These are phyloP conservation scores for Acrodontium crateriforme DNA, from an alignment of 2,329 filamentous ascomycete species.

Conservation along the genomic window DNA sequence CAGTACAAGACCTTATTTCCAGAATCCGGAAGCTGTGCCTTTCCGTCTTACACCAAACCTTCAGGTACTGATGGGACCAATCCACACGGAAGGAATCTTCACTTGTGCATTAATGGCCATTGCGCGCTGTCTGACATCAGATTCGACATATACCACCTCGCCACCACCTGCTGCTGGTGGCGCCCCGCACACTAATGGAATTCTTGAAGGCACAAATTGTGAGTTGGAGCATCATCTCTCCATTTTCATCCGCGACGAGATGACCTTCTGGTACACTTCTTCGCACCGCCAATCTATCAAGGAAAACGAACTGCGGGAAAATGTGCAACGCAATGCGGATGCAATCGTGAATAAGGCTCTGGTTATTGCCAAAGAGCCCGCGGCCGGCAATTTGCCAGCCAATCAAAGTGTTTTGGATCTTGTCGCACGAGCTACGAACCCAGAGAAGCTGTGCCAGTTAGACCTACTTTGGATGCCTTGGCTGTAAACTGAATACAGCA, in stretches of 20 bases:
- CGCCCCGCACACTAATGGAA: background rate
- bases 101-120: constrained; percentile 94
- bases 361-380: constrained; percentile 59
- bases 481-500: constrained; percentile 53
- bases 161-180: constrained; percentile 1
- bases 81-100: constrained; percentile 93
- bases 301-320: constrained; percentile 59
- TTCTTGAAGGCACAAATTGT: constrained; percentile 18
- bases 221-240: constrained; percentile 92
- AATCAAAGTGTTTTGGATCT: constrained; percentile 96
- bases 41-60: constrained; percentile 96
- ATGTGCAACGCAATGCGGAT: constrained; percentile 76
- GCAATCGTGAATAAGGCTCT: constrained; percentile 83
- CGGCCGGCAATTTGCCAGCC: constrained; percentile 62
- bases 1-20: constrained; percentile 70
- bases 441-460: constrained; percentile 71
- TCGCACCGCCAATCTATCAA: constrained; percentile 52
- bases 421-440: constrained; percentile 84
- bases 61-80: constrained; percentile 87
- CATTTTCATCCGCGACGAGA: constrained; percentile 92
- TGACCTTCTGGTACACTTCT: constrained; percentile 91
- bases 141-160: constrained; percentile 24
- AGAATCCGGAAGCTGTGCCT: constrained; percentile 88
- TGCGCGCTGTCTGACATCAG: constrained; percentile 81
- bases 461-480: constrained; percentile 98